Conservation (phyloP, 2,329 filamentous ascomycete genomes). For the Fusarium haematococcum region DNA sequence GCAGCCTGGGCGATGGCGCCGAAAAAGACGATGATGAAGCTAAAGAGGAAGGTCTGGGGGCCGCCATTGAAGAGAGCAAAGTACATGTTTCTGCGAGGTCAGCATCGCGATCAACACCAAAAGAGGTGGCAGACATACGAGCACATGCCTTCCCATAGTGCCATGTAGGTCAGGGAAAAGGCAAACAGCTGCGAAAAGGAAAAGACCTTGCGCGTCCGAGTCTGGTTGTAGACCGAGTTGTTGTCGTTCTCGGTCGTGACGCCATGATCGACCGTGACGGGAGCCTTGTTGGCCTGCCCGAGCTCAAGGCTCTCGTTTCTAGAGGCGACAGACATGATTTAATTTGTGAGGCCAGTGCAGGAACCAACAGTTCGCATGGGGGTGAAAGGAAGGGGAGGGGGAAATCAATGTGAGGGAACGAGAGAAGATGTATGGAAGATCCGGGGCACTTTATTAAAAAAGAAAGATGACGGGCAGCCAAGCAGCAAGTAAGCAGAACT, state of each 20-base stretch:
- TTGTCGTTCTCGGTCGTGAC: constrained; percentile 16
- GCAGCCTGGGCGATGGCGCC: constrained; percentile 40
- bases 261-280: constrained; percentile 25
- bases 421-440: neutral
- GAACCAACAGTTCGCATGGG: neutral
- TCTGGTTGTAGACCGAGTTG: constrained; percentile 34
- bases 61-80: constrained; percentile 42
- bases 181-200: constrained; percentile 42
- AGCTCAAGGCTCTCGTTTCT: constrained; percentile 34
- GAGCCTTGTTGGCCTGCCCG: constrained; percentile 20
- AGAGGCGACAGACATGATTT: constrained; percentile 24
- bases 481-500: neutral
- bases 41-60: constrained; percentile 41
- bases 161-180: constrained; percentile 42
- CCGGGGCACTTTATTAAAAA: neutral
- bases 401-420: neutral
- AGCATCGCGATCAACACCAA: neutral
- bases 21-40: constrained; percentile 42
- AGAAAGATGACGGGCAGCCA: neutral
- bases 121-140: constrained; percentile 15
- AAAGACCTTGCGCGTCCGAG: constrained; percentile 39
- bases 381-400: neutral
- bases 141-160: constrained; percentile 43
- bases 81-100: constrained; percentile 37
- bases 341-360: neutral